Evolutionary conservation across 2,329 filamentous ascomycete genomes (phyloP), one percentile per base, ranked within the genome.

Genomic region (Trichocomaceae sp.): DNA sequence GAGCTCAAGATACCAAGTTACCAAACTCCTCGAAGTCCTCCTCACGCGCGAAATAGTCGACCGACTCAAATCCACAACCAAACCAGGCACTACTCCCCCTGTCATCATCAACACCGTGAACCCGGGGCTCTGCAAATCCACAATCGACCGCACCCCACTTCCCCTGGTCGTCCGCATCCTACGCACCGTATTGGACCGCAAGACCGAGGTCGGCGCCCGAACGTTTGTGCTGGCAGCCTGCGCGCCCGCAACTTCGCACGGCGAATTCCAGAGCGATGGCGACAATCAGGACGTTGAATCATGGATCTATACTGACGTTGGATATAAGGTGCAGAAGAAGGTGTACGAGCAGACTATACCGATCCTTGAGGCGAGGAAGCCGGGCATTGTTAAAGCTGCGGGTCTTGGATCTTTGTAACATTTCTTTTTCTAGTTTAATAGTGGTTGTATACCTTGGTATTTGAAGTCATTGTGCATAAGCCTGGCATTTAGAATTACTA

Each of bases 1-100:
- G n/a, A 33, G 4, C 29, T 39, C 23, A 4, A 69, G 77, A 39
- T 80, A 81, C 60, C 62, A 62, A 5, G 59, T 71, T 20, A 74
- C 72, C 48, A 81, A 81, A 61, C 64, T 81, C 4, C 64, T 81
- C n/a, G 69, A 78, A 60, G 67, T 80, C 7, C 63, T 79, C 12
- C 57, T 65, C n/a, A 65, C 72, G 9, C 72, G 76, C 17, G 70
- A 74, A 49, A 61, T 77, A 22, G 71, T 66, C 8, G 54, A 63
- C 4, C 62, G 65, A 6, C 35, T 49, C 15, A 33, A 35, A 3
- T 3, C 39, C 8, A 17, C 22, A 2, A n/a, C 3, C n/a, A 33
- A 19, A 12, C 5, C 29, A 5, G 20, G 13, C 9, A 12, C 19
- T 6, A 5, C 17, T 26, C 0, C 46, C 46, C 5, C n/a, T n/a